Evolutionary conservation across 208 protist genomes (phyloP).

Genomic region (Trypanosoma mega): DNA sequence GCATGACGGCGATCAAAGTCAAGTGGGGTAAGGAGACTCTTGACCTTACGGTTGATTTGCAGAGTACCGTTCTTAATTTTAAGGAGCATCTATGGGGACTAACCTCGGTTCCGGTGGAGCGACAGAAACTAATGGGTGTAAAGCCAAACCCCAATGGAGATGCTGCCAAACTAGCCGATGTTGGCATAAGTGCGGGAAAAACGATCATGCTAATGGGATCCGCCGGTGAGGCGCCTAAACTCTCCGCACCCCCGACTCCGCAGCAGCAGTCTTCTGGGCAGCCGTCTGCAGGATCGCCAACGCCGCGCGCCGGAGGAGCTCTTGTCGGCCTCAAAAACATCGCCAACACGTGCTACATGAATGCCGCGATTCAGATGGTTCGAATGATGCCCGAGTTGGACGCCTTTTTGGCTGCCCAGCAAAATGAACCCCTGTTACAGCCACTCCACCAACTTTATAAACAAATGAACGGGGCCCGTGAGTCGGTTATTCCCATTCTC

Average conservation of each 20-base stretch:
- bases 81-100: slow-evolving; percentile 48
- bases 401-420: slow-evolving; percentile 34
- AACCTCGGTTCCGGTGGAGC: slow-evolving; percentile 70
- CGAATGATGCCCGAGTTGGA: slow-evolving; percentile 70
- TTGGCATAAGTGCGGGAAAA: slow-evolving; percentile 52
- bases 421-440: slow-evolving; percentile 37
- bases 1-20: slow-evolving; percentile 49
- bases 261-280: slow-evolving; percentile 9
- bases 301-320: too few species aligned
- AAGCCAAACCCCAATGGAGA: slow-evolving; percentile 32
- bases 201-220: slow-evolving; percentile 81
- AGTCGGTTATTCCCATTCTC: slow-evolving; percentile 38
- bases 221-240: slow-evolving; percentile 32
- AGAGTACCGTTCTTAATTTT: slow-evolving; percentile 33
- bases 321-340: slow-evolving; percentile 73
- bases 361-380: slow-evolving; percentile 83
- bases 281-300: slow-evolving; percentile 23
- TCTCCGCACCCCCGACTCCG: slow-evolving; percentile 10
- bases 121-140: slow-evolving; percentile 87
- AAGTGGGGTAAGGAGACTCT: slow-evolving; percentile 83
- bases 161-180: slow-evolving; percentile 33
- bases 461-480: slow-evolving; percentile 33
- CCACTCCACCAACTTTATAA: slow-evolving; percentile 40
- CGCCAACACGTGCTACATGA: slow-evolving; percentile 91
- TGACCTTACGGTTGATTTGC: slow-evolving; percentile 50